Evolutionary conservation across 2,329 filamentous ascomycete genomes (phyloP), one percentile per base, ranked within the genome.

Genomic region (Diaporthe ampelina): DNA sequence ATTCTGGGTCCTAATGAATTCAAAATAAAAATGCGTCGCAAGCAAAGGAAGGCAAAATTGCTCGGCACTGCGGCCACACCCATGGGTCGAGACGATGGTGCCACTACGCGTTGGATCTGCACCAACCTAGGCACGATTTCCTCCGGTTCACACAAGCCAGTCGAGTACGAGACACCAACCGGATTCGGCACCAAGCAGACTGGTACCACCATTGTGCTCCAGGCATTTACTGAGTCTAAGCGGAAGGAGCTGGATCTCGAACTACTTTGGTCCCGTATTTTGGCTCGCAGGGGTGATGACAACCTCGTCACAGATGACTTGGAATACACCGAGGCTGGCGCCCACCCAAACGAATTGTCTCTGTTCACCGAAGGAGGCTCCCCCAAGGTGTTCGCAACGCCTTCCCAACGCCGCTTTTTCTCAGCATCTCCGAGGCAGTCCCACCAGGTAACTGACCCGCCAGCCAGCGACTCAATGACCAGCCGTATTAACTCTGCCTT

Each of bases 81-180:
- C 15, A 88, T 88, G 19, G 89, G 89, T 63, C 85, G 89, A 1
- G 95, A 98, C 78, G 94, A 98, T 80, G 96, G 95, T 3, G 94
- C 98, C 70, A 92, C 93, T 17, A 98, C 96, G 0, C 95, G 95
- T 13, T 99, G 97, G 97, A 93, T 99, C 26, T 99, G 97, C 83
- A 94, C 98, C 75, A 97, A 98, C 81, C 89, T 97, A 13, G 94
- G 94, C 6, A 90, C 90, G 21, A 88, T 95, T 0, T 90, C 93
- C 57, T 88, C 89, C 29, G 86, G 88, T n/a, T 79, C 81, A 21
- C 80, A 81, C 11, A 87, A 90, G 76, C 80, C 83, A 19, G 50
- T 74, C 21, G 81, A 84, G 15, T 83, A 85, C 35, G 80, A 88
- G 50, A 87, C 89, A 11, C 91, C 95, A 73, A 92, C 95, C 45